Evolutionary conservation across 257 asterid species (phyloP), one percentile per base, ranked within the genome.

Genomic region (Hygrophila difformis): DNA sequence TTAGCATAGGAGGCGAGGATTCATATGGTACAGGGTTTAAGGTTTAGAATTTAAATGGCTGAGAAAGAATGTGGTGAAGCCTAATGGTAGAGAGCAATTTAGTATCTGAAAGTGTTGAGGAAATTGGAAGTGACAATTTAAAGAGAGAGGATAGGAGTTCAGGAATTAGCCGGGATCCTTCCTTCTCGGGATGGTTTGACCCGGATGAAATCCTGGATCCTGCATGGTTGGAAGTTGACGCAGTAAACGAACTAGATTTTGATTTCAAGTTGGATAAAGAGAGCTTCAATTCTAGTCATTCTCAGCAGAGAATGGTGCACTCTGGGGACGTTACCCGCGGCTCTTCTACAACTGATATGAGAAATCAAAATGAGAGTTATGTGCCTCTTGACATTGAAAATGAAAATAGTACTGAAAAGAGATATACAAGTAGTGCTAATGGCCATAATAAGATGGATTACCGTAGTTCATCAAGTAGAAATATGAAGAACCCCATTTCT

Each of bases 161-260:
- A 6, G 68, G 65, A 48, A 51, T 81, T 44, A 59, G 64, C 20
- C 71, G 88, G 62, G 86, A 75, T 34, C 75, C 81, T 49, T 80
- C 84, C 1, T 78, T 78, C 76, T 76, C 84, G n/a, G 86, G 89
- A 33, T 81, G 94, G 94, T 61, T 36, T 62, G 82, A 76, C 57
- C 89, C 74, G 59, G 67, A 73, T 59, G 84, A 76, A 49, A 21
- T 56, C 56, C 65, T 49, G 12, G 64, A 22, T 57, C 61, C 68
- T 21, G 48, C 57, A 64, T 63, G 44, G 40, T 52, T 67, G 55
- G 74, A 41, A 36, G 47, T 53, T 55, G 68, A 33, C 34, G 63
- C 24, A 6, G 55, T 53, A 16, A 61, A 38, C 39, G 65, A 21
- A 33, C 75, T 63, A 4, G 77, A 72, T 18, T 77, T 76, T 45